Conservation (phyloP, 208 protist genomes). For the Endotrypanum monterogeii region DNA sequence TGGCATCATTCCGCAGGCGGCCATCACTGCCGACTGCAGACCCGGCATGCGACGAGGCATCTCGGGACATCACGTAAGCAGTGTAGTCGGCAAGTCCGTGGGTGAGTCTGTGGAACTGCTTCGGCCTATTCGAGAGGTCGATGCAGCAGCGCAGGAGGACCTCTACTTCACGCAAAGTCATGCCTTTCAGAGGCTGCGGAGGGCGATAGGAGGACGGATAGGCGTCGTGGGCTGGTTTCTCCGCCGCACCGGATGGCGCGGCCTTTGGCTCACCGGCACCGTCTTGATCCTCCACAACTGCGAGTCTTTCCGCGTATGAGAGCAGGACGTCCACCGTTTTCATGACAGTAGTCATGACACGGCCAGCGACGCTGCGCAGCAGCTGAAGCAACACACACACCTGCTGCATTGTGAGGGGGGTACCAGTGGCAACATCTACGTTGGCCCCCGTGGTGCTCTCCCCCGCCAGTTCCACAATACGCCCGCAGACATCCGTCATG, state of each 20-base stretch:
- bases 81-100: slow-evolving; percentile 18
- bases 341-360: slow-evolving; percentile 24
- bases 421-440: neutral
- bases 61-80: slow-evolving; percentile 7
- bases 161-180: slow-evolving; percentile 27
- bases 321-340: slow-evolving; percentile 43
- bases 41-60: neutral
- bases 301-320: slow-evolving; percentile 14
- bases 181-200: slow-evolving; percentile 6
- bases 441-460: neutral
- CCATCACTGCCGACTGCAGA: slow-evolving; percentile 3
- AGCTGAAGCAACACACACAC: slow-evolving; percentile 33
- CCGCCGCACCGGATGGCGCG: neutral
- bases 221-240: too few species aligned
- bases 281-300: slow-evolving; percentile 4
- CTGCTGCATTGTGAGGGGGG: slow-evolving; percentile 22
- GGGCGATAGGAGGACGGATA: neutral
- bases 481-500: slow-evolving; percentile 35
- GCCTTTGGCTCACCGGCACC: neutral
- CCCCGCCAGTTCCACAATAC: slow-evolving; percentile 20
- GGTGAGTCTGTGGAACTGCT: slow-evolving; percentile 15
- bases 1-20: neutral
- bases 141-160: slow-evolving; percentile 37
- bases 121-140: slow-evolving; percentile 33
- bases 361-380: slow-evolving; percentile 22